Conservation (phyloP, 441 rosid genomes). For the Syzygium syzygioides region DNA sequence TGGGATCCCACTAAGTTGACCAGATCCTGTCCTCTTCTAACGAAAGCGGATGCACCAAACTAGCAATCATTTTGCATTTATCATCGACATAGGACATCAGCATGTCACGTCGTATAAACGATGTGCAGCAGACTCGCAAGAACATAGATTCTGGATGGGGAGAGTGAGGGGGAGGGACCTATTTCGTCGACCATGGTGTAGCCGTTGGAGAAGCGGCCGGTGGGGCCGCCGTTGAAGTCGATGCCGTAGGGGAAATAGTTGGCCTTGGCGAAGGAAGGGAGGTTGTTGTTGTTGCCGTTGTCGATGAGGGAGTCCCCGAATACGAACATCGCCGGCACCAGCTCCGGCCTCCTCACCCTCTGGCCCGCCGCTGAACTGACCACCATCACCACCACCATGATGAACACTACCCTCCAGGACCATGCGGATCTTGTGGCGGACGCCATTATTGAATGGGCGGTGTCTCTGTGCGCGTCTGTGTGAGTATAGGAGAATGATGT, state of each 20-base stretch:
- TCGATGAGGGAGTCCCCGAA: constrained; percentile 93
- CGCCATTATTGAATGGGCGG: constrained; percentile 1
- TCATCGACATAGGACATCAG: background rate
- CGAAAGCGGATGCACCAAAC: background rate
- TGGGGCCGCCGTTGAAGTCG: constrained; percentile 87
- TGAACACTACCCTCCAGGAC: background rate
- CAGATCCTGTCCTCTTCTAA: background rate
- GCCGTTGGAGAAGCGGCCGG: constrained; percentile 95
- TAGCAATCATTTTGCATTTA: background rate
- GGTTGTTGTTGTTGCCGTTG: constrained; percentile 83
- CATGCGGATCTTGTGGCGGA: constrained; percentile 3
- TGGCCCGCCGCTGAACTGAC: background rate
- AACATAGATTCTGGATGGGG: background rate
- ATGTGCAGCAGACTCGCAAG: background rate
- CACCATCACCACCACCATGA: background rate
- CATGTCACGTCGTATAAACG: background rate
- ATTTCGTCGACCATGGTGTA: constrained; percentile 90
- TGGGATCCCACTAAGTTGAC: background rate
- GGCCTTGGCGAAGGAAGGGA: constrained; percentile 82
- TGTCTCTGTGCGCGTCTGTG: background rate
- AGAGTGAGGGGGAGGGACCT: constrained; percentile 23
- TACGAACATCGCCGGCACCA: constrained; percentile 83
- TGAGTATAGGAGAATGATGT: background rate
- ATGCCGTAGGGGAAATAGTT: constrained; percentile 88
- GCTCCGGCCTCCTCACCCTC: constrained; percentile 18